Evolutionary conservation across 805 yeast species (phyloP), one percentile per base, ranked within the genome.

Genomic region (Osmozyma mogii): DNA sequence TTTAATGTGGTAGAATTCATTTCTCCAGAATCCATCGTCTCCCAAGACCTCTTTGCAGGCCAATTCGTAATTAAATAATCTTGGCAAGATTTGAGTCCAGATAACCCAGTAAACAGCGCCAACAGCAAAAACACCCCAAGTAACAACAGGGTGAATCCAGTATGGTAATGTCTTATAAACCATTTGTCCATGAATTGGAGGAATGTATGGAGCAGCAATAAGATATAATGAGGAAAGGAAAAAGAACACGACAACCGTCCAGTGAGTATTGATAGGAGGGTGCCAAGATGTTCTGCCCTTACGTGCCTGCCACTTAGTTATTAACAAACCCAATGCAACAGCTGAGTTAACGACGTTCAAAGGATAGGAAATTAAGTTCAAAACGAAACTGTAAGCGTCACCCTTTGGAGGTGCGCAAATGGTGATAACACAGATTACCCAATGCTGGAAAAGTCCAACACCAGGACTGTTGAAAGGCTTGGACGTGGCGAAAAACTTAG

Each of bases 351-450:
- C 79, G 29, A 84, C 78, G 47, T 84, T 79, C 59, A 78, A 70
- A 28, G 94, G 89, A 52, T 84, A 84, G 2, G 89, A 76, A 44
- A 82, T 78, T 61, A 84, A 65, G 56, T 84, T 83, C 54, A 81
- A 52, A 42, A 84, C 74, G 51, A 84, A 80, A 54, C 81, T 79
- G 61, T 82, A 84, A 27, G 94, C 94, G 49, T 83, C 94, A 34
- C 92, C 94, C 15, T 88, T 83, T 12, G 92, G 89, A 24, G 84
- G 84, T 4, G 89, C 92, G 26, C 82, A 48, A 36, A 84, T 73
- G 28, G 85, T 76, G 30, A 84, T 64, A 23, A 79, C 56, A 59
- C 88, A 81, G 11, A 83, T 78, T 26, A 78, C 53, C 73, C 84
- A 83, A 50, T 84, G 94, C 52, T 80, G 80, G 43, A 77, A 64